Conservation (phyloP, 176 grass and related monocot genomes). For the Carex cristatella region DNA sequence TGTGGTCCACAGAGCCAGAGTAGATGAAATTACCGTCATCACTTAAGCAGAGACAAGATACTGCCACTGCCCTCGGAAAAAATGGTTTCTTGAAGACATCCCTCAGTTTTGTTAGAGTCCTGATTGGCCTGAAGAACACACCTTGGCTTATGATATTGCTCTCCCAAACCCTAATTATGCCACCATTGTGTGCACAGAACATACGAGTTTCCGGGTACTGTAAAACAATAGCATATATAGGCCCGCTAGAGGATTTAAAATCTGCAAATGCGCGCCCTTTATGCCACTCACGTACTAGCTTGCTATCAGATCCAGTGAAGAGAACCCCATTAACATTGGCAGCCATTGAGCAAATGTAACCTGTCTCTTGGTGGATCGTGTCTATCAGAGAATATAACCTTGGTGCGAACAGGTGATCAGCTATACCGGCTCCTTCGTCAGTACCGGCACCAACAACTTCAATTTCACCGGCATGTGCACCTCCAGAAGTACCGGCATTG, state of each 20-base stretch:
- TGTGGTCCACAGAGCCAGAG: too few relatives aligned
- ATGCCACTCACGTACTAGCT: constrained; percentile 43
- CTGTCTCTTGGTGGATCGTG: constrained; percentile 32
- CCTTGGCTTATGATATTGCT: neutral
- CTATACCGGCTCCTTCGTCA: neutral
- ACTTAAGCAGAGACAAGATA: too few relatives aligned
- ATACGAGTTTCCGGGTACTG: constrained; percentile 21
- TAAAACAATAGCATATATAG: constrained; percentile 49
- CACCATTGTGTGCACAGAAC: constrained; percentile 63
- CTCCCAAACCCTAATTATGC: constrained; percentile 46
- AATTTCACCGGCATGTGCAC: too few relatives aligned
- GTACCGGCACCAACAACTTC: neutral
- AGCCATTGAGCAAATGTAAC: constrained; percentile 49
- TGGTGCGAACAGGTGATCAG: neutral
- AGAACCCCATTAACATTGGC: constrained; percentile 26
- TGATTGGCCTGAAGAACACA: constrained; percentile 36
- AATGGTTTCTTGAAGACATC: constrained; percentile 19
- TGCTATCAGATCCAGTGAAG: constrained; percentile 52
- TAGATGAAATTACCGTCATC: too few relatives aligned
- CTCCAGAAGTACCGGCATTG: too few relatives aligned
- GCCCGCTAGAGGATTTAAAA: constrained; percentile 36
- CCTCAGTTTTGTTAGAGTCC: constrained; percentile 19
- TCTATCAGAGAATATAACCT: constrained; percentile 20
- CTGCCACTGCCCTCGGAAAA: too few relatives aligned
- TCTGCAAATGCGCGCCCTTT: constrained; percentile 11